Evolutionary conservation across 2,329 filamentous ascomycete species (phyloP).

Genomic region (Ophiostoma piceae): DNA sequence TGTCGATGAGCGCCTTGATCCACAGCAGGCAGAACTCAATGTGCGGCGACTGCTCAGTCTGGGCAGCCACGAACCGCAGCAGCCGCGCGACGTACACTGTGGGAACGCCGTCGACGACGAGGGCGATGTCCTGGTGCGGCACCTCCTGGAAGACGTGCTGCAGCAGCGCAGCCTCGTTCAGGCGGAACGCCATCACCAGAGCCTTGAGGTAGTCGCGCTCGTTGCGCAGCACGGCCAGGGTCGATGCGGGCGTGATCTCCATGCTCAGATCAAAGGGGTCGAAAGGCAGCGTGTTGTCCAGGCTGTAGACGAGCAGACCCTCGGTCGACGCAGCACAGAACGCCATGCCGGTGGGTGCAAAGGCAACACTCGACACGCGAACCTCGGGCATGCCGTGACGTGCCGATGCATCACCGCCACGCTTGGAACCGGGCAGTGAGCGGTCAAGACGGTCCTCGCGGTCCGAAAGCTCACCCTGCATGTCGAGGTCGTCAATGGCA

Average conservation of each 20-base stretch:
- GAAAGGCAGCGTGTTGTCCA: constrained; percentile 79
- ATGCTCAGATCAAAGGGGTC: constrained; percentile 96
- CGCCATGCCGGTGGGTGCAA: constrained; percentile 79
- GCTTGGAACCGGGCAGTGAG: constrained; percentile 76
- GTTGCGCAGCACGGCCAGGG: constrained; percentile 60
- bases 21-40: constrained; percentile 91
- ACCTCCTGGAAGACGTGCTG: constrained; percentile 80
- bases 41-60: constrained; percentile 85
- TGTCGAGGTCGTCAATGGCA: constrained; percentile 76
- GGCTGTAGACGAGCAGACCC: constrained; percentile 85
- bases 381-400: constrained; percentile 75
- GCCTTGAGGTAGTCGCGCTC: constrained; percentile 84
- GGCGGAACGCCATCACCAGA: constrained; percentile 91
- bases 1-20: constrained; percentile 77
- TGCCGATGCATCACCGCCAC: constrained; percentile 73
- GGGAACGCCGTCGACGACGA: constrained; percentile 75
- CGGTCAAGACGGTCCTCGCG: constrained; percentile 76
- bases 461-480: constrained; percentile 82
- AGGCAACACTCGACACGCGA: constrained; percentile 75
- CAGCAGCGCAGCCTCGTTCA: constrained; percentile 79
- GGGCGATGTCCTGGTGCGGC: constrained; percentile 65
- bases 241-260: constrained; percentile 82
- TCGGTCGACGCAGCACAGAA: constrained; percentile 96
- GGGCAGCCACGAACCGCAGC: constrained; percentile 78
- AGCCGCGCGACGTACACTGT: constrained; percentile 80